These are phyloP conservation scores for Chalciporus sp. DNA, from an alignment of 1,284 basidiomycete genomes.

Conservation along the genomic window DNA sequence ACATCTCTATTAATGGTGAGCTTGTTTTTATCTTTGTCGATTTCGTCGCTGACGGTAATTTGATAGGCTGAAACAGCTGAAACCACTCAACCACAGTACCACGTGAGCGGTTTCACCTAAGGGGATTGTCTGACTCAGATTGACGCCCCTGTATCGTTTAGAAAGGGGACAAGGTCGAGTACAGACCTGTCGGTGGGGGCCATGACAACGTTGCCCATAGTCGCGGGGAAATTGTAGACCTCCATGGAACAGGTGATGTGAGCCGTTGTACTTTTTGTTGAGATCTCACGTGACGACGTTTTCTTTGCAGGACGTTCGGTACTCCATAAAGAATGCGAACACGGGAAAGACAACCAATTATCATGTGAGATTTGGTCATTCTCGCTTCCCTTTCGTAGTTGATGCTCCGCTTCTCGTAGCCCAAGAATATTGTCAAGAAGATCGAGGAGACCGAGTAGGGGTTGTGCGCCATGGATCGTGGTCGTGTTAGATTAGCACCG, in stretches of 20 bases:
- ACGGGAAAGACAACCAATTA: constrained; percentile 45
- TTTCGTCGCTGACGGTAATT: constrained; percentile 4
- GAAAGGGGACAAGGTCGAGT: constrained; percentile 47
- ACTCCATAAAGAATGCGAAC: constrained; percentile 46
- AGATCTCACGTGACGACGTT: background rate
- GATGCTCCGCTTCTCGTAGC: constrained; percentile 23
- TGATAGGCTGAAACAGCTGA: constrained; percentile 26
- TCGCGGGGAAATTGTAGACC: constrained; percentile 38
- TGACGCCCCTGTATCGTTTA: constrained; percentile 18
- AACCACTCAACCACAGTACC: constrained; percentile 19
- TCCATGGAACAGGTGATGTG: constrained; percentile 34
- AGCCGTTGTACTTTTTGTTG: background rate
- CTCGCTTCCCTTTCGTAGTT: background rate
- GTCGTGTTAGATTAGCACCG: background rate
- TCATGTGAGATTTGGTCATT: constrained; percentile 27
- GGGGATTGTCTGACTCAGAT: background rate
- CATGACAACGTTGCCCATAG: constrained; percentile 43
- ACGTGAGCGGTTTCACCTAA: constrained; percentile 11
- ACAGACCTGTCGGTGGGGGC: constrained; percentile 44
- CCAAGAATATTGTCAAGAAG: constrained; percentile 44
- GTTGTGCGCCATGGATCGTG: background rate
- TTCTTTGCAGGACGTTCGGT: constrained; percentile 32
- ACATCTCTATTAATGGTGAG: constrained; percentile 15
- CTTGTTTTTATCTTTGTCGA: background rate
- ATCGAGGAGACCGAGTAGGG: background rate